Evolutionary conservation across 371 early-diverging fungal species (phyloP).

Genomic region (Nematocida sp.): DNA sequence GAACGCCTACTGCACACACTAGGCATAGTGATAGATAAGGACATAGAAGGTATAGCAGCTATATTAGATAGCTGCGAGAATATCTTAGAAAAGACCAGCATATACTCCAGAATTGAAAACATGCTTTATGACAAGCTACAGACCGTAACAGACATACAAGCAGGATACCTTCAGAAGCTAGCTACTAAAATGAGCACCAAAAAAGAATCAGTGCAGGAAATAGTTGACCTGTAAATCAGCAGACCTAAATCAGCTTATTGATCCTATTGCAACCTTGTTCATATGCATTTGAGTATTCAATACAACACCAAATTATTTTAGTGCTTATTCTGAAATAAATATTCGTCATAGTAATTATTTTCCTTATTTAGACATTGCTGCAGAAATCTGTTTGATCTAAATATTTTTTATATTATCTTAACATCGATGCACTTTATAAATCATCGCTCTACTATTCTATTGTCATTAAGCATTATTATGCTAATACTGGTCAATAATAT

Average conservation of each 20-base stretch:
- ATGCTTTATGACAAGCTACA: slow-evolving; percentile 10
- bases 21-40: slow-evolving; percentile 3
- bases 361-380: no score
- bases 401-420: no score
- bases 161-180: slow-evolving; percentile 28
- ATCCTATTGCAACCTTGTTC: no score
- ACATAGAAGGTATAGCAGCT: not conserved
- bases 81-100: slow-evolving; percentile 21
- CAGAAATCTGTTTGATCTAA: no score
- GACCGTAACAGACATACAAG: not conserved
- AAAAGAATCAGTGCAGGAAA: not conserved
- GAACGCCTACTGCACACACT: not conserved
- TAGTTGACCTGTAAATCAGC: slow-evolving; percentile 20
- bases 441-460: no score
- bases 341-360: no score
- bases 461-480: no score
- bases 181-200: not conserved
- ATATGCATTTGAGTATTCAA: no score
- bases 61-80: slow-evolving; percentile 42
- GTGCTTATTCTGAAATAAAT: no score
- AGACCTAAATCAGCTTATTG: not conserved
- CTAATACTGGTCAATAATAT: no score
- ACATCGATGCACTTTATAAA: no score
- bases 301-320: no score
- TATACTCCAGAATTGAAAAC: not conserved